Base-by-base conservation (phyloP, 176 grass and related monocot species). In the Themeda triandra region DNA sequence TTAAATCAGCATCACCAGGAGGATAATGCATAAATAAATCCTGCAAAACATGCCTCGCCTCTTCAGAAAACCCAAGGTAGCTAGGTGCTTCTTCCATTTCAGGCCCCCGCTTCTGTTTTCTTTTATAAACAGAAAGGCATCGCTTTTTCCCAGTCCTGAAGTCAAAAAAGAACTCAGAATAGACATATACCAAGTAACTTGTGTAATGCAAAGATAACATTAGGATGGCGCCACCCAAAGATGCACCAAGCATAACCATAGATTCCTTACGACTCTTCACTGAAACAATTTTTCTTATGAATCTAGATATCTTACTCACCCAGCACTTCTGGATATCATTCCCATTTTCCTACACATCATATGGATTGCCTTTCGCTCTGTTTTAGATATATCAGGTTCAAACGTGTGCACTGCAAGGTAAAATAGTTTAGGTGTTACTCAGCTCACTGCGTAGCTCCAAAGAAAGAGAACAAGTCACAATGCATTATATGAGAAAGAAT, bases 1-100 rank as follows among this genome's bases (percentile, higher is more conserved):
- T 89, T 87, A 90, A 53, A 32, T 92, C 86, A 58, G 74, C 85
- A 80, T 95, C 96, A 70, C 78, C 89, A 79, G 96, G 96, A 87
- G 93, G 96, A 90, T 89, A 92, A 70, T 80, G 93, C 3, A 54
- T 83, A 85, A 98, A 98, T 75, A 98, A 82, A 60, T 98, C 93
- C 64, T 80, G 84, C 80, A 98, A 77, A 87, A 95, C 88, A 83
- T 90, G 70, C 86, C 45, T 93, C 24, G 91, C 80, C 82, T 95
- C 85, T 81, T 86, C 89, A 78, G 91, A 92, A 89, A 96, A 94
- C 81, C 79, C 65, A 75, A 98, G 83, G 51, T 62, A 66, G 63
- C 80, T 89, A 46, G 81, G 59, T 19, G 56, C 33, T 83, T 95
- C 85, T 27, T 90, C 77, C 63, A 15, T 84, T 76, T 6, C 83